Conservation (phyloP, 306 rosid genomes). For the Alnus rubra region DNA sequence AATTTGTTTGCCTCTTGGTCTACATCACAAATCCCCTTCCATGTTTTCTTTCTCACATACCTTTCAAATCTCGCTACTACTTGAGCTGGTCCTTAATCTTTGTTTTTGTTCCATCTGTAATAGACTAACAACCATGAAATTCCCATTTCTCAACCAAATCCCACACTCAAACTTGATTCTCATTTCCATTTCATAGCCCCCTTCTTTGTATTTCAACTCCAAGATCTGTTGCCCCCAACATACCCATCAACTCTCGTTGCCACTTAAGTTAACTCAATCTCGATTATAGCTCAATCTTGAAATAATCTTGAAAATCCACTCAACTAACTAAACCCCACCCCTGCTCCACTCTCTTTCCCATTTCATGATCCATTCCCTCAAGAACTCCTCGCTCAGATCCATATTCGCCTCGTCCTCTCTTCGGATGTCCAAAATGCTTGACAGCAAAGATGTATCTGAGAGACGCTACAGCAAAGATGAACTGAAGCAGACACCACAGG, state of each 20-base stretch:
- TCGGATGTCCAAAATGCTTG: conserved; percentile 49
- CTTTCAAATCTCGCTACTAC: no score
- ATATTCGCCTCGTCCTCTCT: neutral
- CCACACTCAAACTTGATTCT: neutral
- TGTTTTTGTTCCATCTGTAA: neutral
- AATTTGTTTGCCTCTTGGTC: no score
- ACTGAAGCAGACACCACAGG: no score
- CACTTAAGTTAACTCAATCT: conserved; percentile 21
- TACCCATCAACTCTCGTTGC: conserved; percentile 22
- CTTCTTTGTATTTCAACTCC: conserved; percentile 13
- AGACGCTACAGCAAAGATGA: no score
- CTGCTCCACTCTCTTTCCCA: conserved; percentile 7
- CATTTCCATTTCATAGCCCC: conserved; percentile 10
- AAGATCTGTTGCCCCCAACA: conserved; percentile 18
- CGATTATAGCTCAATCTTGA: neutral
- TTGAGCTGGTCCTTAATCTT: no score
- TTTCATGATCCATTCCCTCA: conserved; percentile 17
- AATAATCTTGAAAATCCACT: neutral
- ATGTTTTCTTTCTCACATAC: no score
- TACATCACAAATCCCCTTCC: no score
- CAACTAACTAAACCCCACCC: conserved; percentile 15
- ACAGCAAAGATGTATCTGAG: conserved; percentile 53
- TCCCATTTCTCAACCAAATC: conserved; percentile 22
- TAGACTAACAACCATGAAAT: neutral
- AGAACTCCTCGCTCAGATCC: neutral